Base-by-base conservation (phyloP, 129 eudicot genomes). In the Scalesia atractyloides region DNA sequence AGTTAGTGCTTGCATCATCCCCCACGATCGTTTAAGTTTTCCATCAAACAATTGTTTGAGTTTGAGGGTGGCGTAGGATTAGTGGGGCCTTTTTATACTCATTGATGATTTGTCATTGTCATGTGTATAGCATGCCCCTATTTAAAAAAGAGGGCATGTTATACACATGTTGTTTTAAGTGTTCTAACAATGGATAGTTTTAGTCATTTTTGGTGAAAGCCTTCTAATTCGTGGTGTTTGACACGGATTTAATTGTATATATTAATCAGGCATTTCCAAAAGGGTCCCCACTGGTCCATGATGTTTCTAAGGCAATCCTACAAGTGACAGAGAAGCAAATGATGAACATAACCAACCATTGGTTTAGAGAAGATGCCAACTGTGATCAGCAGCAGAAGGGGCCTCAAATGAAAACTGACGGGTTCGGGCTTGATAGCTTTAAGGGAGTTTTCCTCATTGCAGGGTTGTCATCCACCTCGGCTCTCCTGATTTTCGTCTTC, bases 271-370 rank as follows among this genome's bases (percentile, higher is more conserved):
- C 76, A 69, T 69, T 69, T 50, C 63, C 24, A 9, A 50, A 9
- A 69, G 73, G 33, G 13, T 51, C 73, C 4, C 73, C 62, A 9
- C 33, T 69, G 12, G 49, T 69, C 46, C 62, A 52, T 14, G 73
- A 69, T 69, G 17, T 69, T 30, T 69, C 73, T 13, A 51, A 17
- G 26, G 73, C 63, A 5, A 33, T 69, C 24, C 15, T 69, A n/a
- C 63, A 69, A 69, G 73, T 69, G 46, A 69, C 73, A n/a, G 73
- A 69, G n/a, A 36, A 51, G 16, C 73, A 69, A 9, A 24, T 69
- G 48, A 69, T 18, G 30, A 69, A 69, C 63, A 69, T 69, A 26
- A 48, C 63, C 11, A 33, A 69, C 47, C 63, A 51, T 3, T 69
- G 62, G 73, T 69, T 69, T 50, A 20, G 18, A 49, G 46, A 68